Evolutionary conservation across 768 basidiomycete species (phyloP), one percentile per base, ranked within the genome.

Genomic region (Daedalea quercina): DNA sequence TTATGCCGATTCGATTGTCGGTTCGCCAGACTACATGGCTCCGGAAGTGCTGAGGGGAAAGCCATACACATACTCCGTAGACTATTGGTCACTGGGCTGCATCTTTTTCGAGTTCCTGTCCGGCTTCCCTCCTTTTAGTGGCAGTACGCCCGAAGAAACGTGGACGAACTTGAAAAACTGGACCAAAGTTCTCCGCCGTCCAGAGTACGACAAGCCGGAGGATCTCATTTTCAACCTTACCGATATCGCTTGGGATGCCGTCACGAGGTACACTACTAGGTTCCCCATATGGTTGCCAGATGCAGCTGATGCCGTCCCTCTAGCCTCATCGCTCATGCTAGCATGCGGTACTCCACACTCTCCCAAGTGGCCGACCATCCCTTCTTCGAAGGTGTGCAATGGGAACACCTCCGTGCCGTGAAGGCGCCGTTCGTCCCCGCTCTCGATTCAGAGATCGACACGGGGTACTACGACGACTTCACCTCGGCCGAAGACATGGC

Each of bases 151-250:
- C 0, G 94, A 99, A 59, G 96, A 99, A 70, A 99, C 96, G 0
- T 99, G 96, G 96, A 92, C 92, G 15, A 98, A 98, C 70, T 72
- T 99, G 56, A 97, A 97, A 71, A 97, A 97, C 67, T 99, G 96
- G 96, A 82, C 85, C 17, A 88, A 88, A 57, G 92, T 93, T 1
- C 76, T 99, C 3, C 76, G 87, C n/a, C 70, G 96, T 53, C 96
- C 96, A 1, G 87, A 94, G 60, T 99, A 98, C 61, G 94, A 97
- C 66, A 86, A 87, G 58, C 89, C 91, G 1, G 94, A 98, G 66
- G 96, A 99, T 67, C 76, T 93, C 40, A 90, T 98, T 57, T 99
- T 98, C 77, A 99, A 98, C 69, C 74, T 99, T 60, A 81, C 82
- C 1, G 95, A 99, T 65, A 69, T 85, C 13, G 92, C 94, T 8